Evolutionary conservation across 1,284 basidiomycete species (phyloP).

Genomic region (Cutaneotrichosporon spelunceum): DNA sequence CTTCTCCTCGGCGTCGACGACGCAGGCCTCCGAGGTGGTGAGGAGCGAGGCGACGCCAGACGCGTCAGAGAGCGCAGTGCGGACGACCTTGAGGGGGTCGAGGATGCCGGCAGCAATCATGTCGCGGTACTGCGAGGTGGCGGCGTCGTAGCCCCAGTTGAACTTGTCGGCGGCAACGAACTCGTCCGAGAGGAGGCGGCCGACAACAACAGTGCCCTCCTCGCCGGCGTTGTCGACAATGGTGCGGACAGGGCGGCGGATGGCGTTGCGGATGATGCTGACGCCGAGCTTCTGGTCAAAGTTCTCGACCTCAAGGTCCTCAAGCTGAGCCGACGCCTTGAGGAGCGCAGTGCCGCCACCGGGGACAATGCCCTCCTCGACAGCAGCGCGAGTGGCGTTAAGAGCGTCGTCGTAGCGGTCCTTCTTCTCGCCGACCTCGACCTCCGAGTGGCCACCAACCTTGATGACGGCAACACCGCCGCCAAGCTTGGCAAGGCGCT

Average conservation of each 20-base stretch:
- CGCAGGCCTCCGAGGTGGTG: conserved; percentile 87
- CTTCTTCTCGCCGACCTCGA: conserved; percentile 99
- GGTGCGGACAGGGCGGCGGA: conserved; percentile 78
- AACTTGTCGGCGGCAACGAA: conserved; percentile 58
- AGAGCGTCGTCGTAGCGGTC: conserved; percentile 97
- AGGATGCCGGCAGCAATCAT: conserved; percentile 94
- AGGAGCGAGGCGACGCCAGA: conserved; percentile 78
- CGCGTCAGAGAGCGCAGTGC: conserved; percentile 86
- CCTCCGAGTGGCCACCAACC: conserved; percentile 89
- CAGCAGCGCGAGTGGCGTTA: conserved; percentile 94
- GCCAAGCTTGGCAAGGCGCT: conserved; percentile 90
- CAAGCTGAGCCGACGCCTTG: conserved; percentile 81
- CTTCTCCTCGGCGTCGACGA: conserved; percentile 88
- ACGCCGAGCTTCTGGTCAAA: conserved; percentile 98
- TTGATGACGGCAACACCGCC: conserved; percentile 98
- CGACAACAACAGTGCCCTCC: conserved; percentile 90
- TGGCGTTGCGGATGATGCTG: conserved; percentile 82
- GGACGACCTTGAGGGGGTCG: conserved; percentile 88
- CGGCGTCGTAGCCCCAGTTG: conserved; percentile 84
- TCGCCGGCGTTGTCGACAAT: conserved; percentile 95
- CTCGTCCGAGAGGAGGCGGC: conserved; percentile 62
- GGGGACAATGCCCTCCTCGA: conserved; percentile 96
- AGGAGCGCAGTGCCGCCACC: conserved; percentile 80
- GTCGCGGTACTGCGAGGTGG: conserved; percentile 86
- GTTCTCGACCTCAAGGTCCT: conserved; percentile 77